phyloP scores from a whole-genome alignment of 1,139 yeast genomes.

The Magnusiomyces suaveolens region DNA sequence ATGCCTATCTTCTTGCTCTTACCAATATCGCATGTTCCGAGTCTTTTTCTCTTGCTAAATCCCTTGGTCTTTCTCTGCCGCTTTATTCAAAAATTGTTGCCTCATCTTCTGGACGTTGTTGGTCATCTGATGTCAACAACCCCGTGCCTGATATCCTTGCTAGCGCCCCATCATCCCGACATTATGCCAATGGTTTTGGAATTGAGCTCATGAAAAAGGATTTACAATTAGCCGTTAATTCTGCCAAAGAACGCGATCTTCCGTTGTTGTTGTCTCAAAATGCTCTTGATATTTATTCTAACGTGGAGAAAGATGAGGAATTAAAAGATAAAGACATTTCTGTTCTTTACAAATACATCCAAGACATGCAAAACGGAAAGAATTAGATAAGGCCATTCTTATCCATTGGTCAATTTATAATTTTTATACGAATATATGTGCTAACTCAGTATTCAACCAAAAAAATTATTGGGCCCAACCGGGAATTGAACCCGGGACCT shows the following conservation, averaged over 20 bases:
- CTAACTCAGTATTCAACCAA: too few relatives aligned
- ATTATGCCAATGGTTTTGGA: slow-evolving; percentile 47
- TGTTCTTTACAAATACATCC: slow-evolving; percentile 27
- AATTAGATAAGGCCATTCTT: too few relatives aligned
- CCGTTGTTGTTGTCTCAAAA: slow-evolving; percentile 24
- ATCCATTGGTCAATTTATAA: too few relatives aligned
- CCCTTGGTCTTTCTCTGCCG: slow-evolving; percentile 43
- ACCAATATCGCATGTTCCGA: slow-evolving; percentile 54
- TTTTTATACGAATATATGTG: too few relatives aligned
- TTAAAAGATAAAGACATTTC: slow-evolving; percentile 29
- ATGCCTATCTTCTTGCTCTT: slow-evolving; percentile 49
- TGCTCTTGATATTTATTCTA: slow-evolving; percentile 26
- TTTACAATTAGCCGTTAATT: slow-evolving; percentile 46
- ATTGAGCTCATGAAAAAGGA: slow-evolving; percentile 49
- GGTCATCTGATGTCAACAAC: slow-evolving; percentile 54
- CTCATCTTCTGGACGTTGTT: slow-evolving; percentile 49
- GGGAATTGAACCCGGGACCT: slow-evolving; percentile 1
- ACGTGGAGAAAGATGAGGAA: slow-evolving; percentile 21
- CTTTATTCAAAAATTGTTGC: slow-evolving; percentile 46
- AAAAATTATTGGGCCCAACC: background rate
- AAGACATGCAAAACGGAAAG: too few relatives aligned
- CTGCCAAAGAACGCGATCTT: slow-evolving; percentile 32
- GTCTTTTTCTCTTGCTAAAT: slow-evolving; percentile 49
- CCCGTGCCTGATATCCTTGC: slow-evolving; percentile 49
- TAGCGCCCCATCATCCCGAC: slow-evolving; percentile 39